phyloP scores from a whole-genome alignment of 2,329 filamentous ascomycete genomes.

The Ophiostoma quercus region DNA sequence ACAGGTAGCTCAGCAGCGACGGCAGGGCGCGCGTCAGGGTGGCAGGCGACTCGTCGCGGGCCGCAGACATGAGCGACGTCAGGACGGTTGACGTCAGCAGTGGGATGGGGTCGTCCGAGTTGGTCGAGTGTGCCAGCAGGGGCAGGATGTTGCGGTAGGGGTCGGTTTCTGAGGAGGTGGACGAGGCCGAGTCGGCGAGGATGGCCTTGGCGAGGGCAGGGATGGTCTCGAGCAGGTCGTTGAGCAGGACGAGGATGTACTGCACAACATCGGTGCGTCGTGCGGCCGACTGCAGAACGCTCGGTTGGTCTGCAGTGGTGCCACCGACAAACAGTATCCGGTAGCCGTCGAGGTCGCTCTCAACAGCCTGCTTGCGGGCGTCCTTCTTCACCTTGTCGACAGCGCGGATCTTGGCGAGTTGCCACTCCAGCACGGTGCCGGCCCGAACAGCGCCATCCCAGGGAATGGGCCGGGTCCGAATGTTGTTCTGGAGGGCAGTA shows the following conservation, averaged over 20 bases:
- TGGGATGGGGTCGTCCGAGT: constrained; percentile 71
- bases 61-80: constrained; percentile 66
- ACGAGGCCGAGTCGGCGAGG: constrained; percentile 37
- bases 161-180: constrained; percentile 50
- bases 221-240: constrained; percentile 73
- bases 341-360: constrained; percentile 75
- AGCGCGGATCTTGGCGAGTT: constrained; percentile 91
- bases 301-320: constrained; percentile 62
- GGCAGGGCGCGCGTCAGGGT: constrained; percentile 69
- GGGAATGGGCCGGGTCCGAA: constrained; percentile 88
- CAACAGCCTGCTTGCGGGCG: constrained; percentile 75
- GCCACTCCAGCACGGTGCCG: constrained; percentile 87
- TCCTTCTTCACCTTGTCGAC: constrained; percentile 96
- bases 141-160: constrained; percentile 81
- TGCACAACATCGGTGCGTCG: constrained; percentile 88
- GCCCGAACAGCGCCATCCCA: constrained; percentile 96
- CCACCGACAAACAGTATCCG: constrained; percentile 75
- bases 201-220: constrained; percentile 73
- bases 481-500: constrained; percentile 87
- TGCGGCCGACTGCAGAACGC: constrained; percentile 76
- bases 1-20: constrained; percentile 78
- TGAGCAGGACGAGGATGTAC: constrained; percentile 85
- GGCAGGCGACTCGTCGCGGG: constrained; percentile 57
- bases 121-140: constrained; percentile 73
- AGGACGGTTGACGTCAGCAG: constrained; percentile 86